Evolutionary conservation across 208 protist genomes (phyloP).

Genomic region (Naegleria lovaniensis): DNA sequence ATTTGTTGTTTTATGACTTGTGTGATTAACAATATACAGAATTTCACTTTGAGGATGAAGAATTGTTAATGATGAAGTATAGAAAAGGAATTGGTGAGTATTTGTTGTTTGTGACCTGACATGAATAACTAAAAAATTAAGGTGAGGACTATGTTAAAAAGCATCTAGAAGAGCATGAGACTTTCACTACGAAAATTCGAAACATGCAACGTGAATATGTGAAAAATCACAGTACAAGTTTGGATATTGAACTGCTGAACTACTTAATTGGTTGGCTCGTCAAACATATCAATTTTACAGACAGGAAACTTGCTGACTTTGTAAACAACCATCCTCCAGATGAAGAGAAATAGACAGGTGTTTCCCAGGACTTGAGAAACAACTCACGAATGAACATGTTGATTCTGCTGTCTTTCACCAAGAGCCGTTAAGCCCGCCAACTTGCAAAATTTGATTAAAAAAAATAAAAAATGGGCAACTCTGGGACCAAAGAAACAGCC

Average conservation of each 20-base stretch:
- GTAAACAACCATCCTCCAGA: not conserved
- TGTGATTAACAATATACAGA: not conserved
- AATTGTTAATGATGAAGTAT: not conserved
- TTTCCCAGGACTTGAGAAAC: too few species aligned
- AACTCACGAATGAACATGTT: too few species aligned
- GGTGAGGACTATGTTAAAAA: not conserved
- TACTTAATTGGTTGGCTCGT: conserved; percentile 1
- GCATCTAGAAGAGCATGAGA: not conserved
- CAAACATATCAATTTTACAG: conserved; percentile 10
- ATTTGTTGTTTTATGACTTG: too few species aligned
- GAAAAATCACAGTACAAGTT: not conserved
- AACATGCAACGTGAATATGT: not conserved
- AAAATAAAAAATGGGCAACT: too few species aligned
- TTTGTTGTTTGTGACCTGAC: too few species aligned
- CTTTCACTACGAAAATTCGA: not conserved
- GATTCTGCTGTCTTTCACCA: too few species aligned
- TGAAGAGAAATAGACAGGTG: not conserved
- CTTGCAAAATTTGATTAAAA: too few species aligned
- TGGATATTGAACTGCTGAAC: conserved; percentile 11
- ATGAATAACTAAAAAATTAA: too few species aligned
- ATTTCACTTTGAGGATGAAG: not conserved
- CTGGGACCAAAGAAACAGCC: too few species aligned
- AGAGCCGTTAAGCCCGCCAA: too few species aligned
- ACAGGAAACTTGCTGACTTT: not conserved
- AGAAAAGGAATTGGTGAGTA: not conserved